Conservation (phyloP, 2,329 filamentous ascomycete species). For the Pseudophaeomoniella oleicola region DNA sequence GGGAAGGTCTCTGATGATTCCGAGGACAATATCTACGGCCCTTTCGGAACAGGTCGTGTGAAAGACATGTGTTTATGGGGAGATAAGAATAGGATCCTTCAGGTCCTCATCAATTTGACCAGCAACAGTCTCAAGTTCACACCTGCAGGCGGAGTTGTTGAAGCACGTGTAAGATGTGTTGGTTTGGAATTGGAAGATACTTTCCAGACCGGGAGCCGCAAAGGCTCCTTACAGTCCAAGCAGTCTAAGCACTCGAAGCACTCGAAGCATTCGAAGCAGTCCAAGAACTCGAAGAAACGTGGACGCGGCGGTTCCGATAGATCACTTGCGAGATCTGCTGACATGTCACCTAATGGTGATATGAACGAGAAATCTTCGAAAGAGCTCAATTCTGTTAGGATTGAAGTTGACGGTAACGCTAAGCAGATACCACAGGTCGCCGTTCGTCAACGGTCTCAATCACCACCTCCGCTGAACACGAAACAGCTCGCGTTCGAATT, state of each 20-base stretch:
- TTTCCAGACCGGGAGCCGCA: slow-evolving; percentile 24
- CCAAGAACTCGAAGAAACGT: slow-evolving; percentile 10
- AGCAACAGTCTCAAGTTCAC: slow-evolving; percentile 91
- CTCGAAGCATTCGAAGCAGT: slow-evolving; percentile 11
- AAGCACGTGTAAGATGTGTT: slow-evolving; percentile 60
- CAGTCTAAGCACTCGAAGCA: slow-evolving; percentile 20
- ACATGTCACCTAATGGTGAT: slow-evolving; percentile 4
- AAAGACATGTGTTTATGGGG: slow-evolving; percentile 84
- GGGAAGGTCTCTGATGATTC: slow-evolving; percentile 10
- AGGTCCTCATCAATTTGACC: slow-evolving; percentile 87
- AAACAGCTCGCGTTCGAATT: slow-evolving; percentile 69
- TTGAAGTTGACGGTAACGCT: slow-evolving; percentile 46
- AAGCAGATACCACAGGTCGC: slow-evolving; percentile 33
- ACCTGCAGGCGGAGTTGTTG: slow-evolving; percentile 57
- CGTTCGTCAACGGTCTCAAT: slow-evolving; percentile 41
- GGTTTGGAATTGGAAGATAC: slow-evolving; percentile 8
- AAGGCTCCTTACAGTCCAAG: slow-evolving; percentile 18
- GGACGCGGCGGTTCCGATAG: slow-evolving; percentile 12
- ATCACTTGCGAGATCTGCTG: slow-evolving; percentile 6
- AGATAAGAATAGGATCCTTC: slow-evolving; percentile 80
- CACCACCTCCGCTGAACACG: slow-evolving; percentile 45
- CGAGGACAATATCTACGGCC: slow-evolving; percentile 42
- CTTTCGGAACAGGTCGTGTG: slow-evolving; percentile 50
- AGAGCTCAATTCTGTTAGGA: slow-evolving; percentile 26
- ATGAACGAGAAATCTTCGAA: slow-evolving; percentile 4